Evolutionary conservation across 2,329 filamentous ascomycete species (phyloP), one percentile per base, ranked within the genome.

Genomic region (Passalora sequoiae): DNA sequence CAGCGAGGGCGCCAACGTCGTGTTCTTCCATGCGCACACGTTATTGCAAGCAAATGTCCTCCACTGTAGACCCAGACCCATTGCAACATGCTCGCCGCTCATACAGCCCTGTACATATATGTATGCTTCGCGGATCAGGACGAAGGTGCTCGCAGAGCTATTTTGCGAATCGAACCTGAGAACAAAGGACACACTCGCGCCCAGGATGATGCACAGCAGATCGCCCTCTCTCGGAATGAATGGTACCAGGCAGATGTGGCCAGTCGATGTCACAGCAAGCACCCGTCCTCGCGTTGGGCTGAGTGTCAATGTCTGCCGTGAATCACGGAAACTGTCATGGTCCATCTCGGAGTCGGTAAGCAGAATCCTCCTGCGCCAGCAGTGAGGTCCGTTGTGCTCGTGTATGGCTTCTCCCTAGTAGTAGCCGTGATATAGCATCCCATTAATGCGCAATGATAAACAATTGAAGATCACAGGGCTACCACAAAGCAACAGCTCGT

Each of bases 41-140:
- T 57, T 46, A 57, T 19, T 47, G 46, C 8, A 59, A 47, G 36
- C 47, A 54, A 8, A 59, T 38, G 24, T 60, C 57, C 27, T 47
- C 32, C 10, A 51, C 47, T 2, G 38, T 30, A 10, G 53, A 24
- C 37, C 42, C 29, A n/a, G 20, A 24, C 49, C 47, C 49, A 59
- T 57, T 19, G 35, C 39, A 21, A 61, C 40, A 4, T 51, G 54
- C 46, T 63, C 59, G 1, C 61, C 61, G 30, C 55, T 46, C 61
- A 63, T 63, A 12, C 61, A 50, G 4, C 61, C 61, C 32, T 63
- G 58, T 8, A 63, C 55, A 43, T 61, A 63, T 2, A n/a, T n/a
- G n/a, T n/a, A n/a, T n/a, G 57, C 60, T 36, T 64, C 59, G 7
- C 61, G 61, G 21, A 62, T 54, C 31, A 62, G 44, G 17, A 53